These are phyloP conservation scores for Phylloporus sp. DNA, from an alignment of 768 basidiomycete species.

Conservation along the genomic window DNA sequence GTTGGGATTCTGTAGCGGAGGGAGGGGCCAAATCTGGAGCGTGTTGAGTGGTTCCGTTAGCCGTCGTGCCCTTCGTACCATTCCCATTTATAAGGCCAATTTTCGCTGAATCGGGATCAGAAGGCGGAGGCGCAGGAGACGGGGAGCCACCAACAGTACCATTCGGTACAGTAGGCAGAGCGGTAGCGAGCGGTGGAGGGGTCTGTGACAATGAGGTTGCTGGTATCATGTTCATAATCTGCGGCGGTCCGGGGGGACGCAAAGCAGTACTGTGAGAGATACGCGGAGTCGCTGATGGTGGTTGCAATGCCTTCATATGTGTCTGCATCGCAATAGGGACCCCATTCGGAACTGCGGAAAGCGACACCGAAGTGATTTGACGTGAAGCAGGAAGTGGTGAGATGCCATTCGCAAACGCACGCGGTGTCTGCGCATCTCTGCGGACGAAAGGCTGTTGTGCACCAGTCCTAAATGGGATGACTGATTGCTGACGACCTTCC, in stretches of 20 bases:
- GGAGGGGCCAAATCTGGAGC: conserved; percentile 11
- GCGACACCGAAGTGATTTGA: conserved; percentile 19
- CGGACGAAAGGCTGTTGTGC: conserved; percentile 28
- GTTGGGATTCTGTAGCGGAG: conserved; percentile 20
- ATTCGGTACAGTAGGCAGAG: conserved; percentile 28
- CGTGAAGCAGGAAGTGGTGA: conserved; percentile 23
- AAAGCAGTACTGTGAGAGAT: conserved; percentile 45
- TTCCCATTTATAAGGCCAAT: conserved; percentile 16
- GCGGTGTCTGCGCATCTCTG: conserved; percentile 23
- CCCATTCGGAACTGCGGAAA: conserved; percentile 36
- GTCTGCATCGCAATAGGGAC: conserved; percentile 58
- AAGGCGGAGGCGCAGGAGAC: conserved; percentile 36
- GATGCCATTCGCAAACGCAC: conserved; percentile 22
- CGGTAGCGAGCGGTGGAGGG: conserved; percentile 32
- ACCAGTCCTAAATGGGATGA: conserved; percentile 46
- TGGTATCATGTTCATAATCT: conserved; percentile 34
- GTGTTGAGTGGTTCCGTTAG: conserved; percentile 27
- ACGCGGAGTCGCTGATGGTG: conserved; percentile 49
- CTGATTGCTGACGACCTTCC: conserved; percentile 49
- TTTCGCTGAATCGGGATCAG: conserved; percentile 40
- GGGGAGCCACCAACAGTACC: conserved; percentile 31
- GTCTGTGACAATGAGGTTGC: conserved; percentile 30
- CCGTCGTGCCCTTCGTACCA: conserved; percentile 28
- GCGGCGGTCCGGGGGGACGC: conserved; percentile 33
- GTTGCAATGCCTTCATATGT: conserved; percentile 58